Conservation (phyloP, 2,329 filamentous ascomycete genomes). For the Exserohilum rostratum region DNA sequence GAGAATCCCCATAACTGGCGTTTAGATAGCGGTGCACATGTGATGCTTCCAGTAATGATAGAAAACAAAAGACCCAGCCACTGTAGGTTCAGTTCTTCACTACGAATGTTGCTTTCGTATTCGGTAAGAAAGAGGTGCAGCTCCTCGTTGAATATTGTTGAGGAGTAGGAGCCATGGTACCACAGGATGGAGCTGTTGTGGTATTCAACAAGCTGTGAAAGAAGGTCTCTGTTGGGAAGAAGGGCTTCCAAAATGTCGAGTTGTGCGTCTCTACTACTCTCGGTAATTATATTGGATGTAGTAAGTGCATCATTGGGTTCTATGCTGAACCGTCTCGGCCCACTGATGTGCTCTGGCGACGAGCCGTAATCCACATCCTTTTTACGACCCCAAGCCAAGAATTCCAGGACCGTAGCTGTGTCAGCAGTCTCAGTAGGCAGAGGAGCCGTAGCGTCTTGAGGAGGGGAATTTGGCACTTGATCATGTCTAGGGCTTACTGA, state of each 20-base stretch:
- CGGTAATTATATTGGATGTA: conserved; percentile 2
- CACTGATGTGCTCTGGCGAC: conserved; percentile 18
- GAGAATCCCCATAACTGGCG: conserved; percentile 51
- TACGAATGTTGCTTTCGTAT: conserved; percentile 47
- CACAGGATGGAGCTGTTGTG: conserved; percentile 47
- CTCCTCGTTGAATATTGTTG: conserved; percentile 17
- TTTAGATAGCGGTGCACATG: conserved; percentile 43
- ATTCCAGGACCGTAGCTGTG: conserved; percentile 56
- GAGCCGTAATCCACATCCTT: conserved; percentile 45
- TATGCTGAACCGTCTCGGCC: conserved; percentile 6
- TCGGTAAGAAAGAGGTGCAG: conserved; percentile 4
- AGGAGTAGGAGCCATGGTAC: conserved; percentile 48
- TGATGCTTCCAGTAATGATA: conserved; percentile 50
- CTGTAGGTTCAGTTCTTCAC: conserved; percentile 48
- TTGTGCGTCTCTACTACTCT: conserved; percentile 17
- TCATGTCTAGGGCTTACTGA: conserved; percentile 19
- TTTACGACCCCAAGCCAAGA: conserved; percentile 56
- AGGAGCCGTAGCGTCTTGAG: background rate
- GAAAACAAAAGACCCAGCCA: conserved; percentile 54
- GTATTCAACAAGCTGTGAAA: conserved; percentile 38
- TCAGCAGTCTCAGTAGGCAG: conserved; percentile 26
- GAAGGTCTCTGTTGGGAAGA: conserved; percentile 26
- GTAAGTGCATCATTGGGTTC: background rate
- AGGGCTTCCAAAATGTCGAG: conserved; percentile 42
- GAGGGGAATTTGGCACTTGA: background rate